phyloP scores from a whole-genome alignment of 352 stramenopile species.

The Globisporangium viniferum region DNA sequence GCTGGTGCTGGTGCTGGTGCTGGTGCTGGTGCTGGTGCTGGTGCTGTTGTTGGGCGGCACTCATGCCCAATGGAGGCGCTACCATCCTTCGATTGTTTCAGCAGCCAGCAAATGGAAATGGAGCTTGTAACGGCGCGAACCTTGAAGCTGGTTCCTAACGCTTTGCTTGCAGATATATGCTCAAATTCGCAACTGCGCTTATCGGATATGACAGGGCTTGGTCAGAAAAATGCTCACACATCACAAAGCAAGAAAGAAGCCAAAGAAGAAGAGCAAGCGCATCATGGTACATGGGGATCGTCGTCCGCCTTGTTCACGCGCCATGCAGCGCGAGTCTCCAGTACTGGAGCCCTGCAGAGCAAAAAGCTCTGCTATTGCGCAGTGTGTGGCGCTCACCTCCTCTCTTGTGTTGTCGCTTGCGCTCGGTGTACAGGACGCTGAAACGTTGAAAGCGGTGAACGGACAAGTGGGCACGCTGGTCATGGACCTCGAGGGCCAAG shows the following conservation, averaged over 20 bases:
- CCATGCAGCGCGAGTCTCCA: not conserved
- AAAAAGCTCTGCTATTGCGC: not conserved
- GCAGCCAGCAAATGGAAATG: not conserved
- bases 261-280: not conserved
- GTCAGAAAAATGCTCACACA: not conserved
- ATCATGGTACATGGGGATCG: not conserved
- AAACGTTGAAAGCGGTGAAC: constrained; percentile 38
- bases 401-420: not conserved
- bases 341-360: not conserved
- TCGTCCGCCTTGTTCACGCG: not conserved
- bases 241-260: constrained; percentile 1
- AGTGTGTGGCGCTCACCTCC: not conserved
- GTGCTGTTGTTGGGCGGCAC: not conserved
- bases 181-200: not conserved
- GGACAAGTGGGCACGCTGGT: constrained; percentile 65
- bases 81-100: not conserved
- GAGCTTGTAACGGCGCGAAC: not conserved
- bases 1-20: not conserved
- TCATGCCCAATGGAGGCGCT: not conserved
- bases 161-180: not conserved
- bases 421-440: constrained; percentile 40
- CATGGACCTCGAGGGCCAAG: constrained; percentile 49
- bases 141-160: not conserved
- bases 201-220: not conserved
- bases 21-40: not conserved